Evolutionary conservation across 805 yeast species (phyloP), one percentile per base, ranked within the genome.

Genomic region (Komagataella ulmi): DNA sequence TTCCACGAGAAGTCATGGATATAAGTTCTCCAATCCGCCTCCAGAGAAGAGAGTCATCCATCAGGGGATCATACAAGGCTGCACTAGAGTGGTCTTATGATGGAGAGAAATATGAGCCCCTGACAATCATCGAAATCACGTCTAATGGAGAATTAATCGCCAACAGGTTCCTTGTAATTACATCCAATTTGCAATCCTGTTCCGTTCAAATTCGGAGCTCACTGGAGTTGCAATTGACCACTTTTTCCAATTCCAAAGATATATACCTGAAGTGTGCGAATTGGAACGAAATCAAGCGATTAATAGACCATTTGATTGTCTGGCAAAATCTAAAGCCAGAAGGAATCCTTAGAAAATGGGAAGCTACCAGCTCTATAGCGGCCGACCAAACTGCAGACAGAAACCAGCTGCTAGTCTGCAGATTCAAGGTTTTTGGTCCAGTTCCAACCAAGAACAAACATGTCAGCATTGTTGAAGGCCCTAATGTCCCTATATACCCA

Each of bases 351-450:
- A 72, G 70, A 52, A 78, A 78, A 58, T 76, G 80, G 80, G 68
- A 66, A 55, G 68, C 68, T 52, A 68, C 66, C 24, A 57, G 57
- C 30, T 59, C 66, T 8, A 57, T 62, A 3, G 59, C 58, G 8
- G 60, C 60, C 44, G 57, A 60, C 23, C 49, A 50, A 18, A 52
- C 56, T 6, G 58, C 54, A 8, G 49, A 57, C 24, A 55, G 56
- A 24, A 61, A 62, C 30, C 65, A 65, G 55, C 59, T 83, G 12
- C 65, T 83, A 49, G 83, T 81, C 17, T 81, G 88, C 52, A 73
- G 85, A 45, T 79, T 84, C 58, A 79, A 78, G 60, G 71, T 84
- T 1, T 85, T 66, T 63, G 89, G 87, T 0, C 87, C 87, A 3
- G 57, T 77, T 12, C 77, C 80, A 4, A 67, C 67, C 30, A 56